These are phyloP conservation scores for Trichosporon faecale DNA, from an alignment of 1,284 basidiomycete genomes.

Conservation along the genomic window DNA sequence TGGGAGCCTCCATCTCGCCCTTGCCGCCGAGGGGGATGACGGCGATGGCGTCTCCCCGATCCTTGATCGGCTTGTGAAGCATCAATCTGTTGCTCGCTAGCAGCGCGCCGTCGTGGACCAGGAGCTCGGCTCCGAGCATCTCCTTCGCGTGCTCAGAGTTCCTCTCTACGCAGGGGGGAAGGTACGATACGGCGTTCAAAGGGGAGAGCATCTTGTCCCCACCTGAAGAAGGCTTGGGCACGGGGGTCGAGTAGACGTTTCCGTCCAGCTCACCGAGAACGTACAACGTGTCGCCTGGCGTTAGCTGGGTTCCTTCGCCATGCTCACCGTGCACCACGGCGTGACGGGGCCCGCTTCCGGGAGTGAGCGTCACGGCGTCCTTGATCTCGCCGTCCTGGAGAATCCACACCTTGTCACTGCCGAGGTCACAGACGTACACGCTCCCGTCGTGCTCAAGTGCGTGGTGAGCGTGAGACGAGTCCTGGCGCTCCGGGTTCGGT, in stretches of 20 bases:
- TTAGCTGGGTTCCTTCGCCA: not conserved
- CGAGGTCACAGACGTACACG: constrained; percentile 47
- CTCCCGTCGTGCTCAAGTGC: constrained; percentile 38
- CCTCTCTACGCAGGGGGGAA: not conserved
- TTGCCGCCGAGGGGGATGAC: constrained; percentile 38
- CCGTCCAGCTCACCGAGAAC: constrained; percentile 47
- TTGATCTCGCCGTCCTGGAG: constrained; percentile 26
- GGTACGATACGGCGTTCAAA: constrained; percentile 22
- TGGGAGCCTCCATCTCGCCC: constrained; percentile 28
- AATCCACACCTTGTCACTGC: constrained; percentile 47
- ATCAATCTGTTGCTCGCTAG: constrained; percentile 50
- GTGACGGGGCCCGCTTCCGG: constrained; percentile 48
- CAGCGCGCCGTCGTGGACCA: constrained; percentile 33
- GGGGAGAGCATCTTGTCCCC: constrained; percentile 21
- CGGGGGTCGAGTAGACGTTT: constrained; percentile 38
- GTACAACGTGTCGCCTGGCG: constrained; percentile 44
- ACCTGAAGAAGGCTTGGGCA: constrained; percentile 28
- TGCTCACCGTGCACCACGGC: constrained; percentile 41
- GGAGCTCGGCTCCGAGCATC: constrained; percentile 46
- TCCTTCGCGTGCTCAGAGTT: not conserved
- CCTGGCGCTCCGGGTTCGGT: constrained; percentile 48
- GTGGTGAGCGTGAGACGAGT: constrained; percentile 47
- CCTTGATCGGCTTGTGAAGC: constrained; percentile 31
- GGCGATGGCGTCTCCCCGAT: constrained; percentile 45
- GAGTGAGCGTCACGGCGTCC: constrained; percentile 2